A percentile compares a stretch with the other conserved stretches of the same genome.
phyloP scores from a whole-genome alignment of 345 rosid genomes.

The Physaria fendleri region DNA sequence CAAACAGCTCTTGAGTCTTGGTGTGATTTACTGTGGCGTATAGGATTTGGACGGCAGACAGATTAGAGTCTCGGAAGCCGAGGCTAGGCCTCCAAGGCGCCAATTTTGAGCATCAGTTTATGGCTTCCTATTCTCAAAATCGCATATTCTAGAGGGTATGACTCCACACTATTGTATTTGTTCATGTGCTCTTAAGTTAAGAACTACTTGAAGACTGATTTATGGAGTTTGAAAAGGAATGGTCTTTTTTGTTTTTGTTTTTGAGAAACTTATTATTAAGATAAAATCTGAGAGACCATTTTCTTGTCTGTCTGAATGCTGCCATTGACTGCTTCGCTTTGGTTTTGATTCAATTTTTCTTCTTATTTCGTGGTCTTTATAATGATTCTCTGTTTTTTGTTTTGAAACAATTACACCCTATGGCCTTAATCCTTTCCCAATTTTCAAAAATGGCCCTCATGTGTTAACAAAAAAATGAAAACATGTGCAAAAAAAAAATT shows the following conservation, averaged over 20 bases:
- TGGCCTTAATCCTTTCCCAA: too few species aligned
- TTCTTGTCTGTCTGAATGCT: conserved; percentile 26
- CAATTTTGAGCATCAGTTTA: conserved; percentile 41
- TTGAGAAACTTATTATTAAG: conserved; percentile 20
- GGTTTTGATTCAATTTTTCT: conserved; percentile 15
- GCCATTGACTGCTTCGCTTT: conserved; percentile 25
- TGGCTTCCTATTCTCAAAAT: conserved; percentile 18
- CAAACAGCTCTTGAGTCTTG: neutral
- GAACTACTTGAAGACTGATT: neutral
- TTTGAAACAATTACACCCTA: too few species aligned
- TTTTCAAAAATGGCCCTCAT: too few species aligned
- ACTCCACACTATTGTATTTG: neutral
- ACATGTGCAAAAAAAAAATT: too few species aligned
- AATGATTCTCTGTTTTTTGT: neutral
- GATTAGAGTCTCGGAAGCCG: conserved; percentile 83
- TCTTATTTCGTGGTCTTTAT: neutral
- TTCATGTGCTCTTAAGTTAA: neutral
- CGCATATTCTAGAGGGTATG: conserved; percentile 32
- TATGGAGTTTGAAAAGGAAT: conserved; percentile 4
- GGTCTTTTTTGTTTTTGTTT: conserved; percentile 8
- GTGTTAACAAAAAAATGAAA: too few species aligned
- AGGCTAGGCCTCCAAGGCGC: conserved; percentile 81
- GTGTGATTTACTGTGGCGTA: neutral
- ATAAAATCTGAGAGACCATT: conserved; percentile 14
- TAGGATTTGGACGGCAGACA: conserved; percentile 89